Percentiles rank a stretch among this genome's conserved stretches.
Conservation (phyloP, 2,329 filamentous ascomycete species). For the Aspergillus sp. region DNA sequence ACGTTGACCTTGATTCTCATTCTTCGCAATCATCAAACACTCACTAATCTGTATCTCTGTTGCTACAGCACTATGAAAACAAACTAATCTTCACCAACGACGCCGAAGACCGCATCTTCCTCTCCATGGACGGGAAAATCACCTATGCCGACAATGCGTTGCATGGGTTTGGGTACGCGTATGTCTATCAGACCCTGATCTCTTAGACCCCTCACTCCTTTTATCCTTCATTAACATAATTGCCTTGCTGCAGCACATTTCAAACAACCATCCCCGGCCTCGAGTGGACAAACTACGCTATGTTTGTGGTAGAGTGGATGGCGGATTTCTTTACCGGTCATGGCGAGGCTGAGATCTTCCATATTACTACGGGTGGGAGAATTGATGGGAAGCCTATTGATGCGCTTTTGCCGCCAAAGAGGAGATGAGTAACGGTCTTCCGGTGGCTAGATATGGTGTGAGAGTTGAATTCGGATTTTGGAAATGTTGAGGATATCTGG, state of each 20-base stretch:
- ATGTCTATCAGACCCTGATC: background rate
- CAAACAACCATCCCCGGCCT: slow-evolving; percentile 3
- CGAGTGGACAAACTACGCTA: slow-evolving; percentile 7
- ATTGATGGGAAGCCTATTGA: slow-evolving; percentile 8
- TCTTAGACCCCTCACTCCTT: background rate
- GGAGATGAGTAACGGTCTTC: background rate
- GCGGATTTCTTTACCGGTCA: slow-evolving; percentile 5
- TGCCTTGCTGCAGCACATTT: background rate
- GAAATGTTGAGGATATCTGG: no score
- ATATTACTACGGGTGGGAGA: slow-evolving; percentile 5
- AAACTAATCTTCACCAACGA: background rate
- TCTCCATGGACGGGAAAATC: background rate
- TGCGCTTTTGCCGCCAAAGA: slow-evolving; percentile 5
- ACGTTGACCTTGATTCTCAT: background rate
- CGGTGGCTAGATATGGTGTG: background rate
- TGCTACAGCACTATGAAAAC: slow-evolving; percentile 4
- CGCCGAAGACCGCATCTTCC: slow-evolving; percentile 3
- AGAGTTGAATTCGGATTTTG: no score
- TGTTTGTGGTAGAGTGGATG: slow-evolving; percentile 5
- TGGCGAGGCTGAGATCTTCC: slow-evolving; percentile 4
- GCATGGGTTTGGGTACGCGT: slow-evolving; percentile 11
- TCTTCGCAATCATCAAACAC: background rate
- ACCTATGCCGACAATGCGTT: slow-evolving; percentile 10
- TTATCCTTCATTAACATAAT: background rate
- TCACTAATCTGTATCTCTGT: background rate